These are phyloP conservation scores for Physaria fendleri DNA, from an alignment of 345 rosid genomes.

Conservation along the genomic window DNA sequence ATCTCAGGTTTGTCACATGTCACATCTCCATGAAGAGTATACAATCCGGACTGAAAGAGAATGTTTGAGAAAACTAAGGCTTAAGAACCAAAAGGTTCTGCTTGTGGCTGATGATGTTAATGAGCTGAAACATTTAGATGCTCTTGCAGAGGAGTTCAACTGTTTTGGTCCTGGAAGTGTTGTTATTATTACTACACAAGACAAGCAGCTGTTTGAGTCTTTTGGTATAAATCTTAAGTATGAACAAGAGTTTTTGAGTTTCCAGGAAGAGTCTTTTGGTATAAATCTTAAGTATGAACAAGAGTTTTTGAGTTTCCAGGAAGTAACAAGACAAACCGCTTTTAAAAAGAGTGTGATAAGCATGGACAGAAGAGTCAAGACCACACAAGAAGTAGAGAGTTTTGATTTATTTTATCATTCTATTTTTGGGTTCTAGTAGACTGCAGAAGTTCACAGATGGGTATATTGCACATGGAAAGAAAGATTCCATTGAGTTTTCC, in stretches of 20 bases:
- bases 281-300: constrained; percentile 18
- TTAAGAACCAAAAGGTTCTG: constrained; percentile 10
- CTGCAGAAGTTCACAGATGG: no score
- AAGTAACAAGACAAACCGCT: no score
- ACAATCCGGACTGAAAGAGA: background rate
- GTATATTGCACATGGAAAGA: no score
- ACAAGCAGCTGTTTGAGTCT: constrained; percentile 11
- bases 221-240: constrained; percentile 7
- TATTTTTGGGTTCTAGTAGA: no score
- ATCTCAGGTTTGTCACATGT: constrained; percentile 5
- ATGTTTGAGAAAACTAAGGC: background rate
- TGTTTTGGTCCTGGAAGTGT: constrained; percentile 20
- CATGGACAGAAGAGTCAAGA: constrained; percentile 20
- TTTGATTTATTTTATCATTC: no score
- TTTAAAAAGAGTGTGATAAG: no score
- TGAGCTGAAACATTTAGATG: constrained; percentile 14
- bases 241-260: constrained; percentile 7
- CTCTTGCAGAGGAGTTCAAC: constrained; percentile 14
- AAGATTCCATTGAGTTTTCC: no score
- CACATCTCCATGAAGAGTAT: constrained; percentile 4
- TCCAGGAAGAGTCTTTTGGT: background rate
- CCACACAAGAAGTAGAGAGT: no score
- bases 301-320: background rate
- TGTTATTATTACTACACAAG: constrained; percentile 26
- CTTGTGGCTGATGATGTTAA: constrained; percentile 12